phyloP scores from a whole-genome alignment of 192 early-diverging fungal genomes.

The Coemansia sp. region DNA sequence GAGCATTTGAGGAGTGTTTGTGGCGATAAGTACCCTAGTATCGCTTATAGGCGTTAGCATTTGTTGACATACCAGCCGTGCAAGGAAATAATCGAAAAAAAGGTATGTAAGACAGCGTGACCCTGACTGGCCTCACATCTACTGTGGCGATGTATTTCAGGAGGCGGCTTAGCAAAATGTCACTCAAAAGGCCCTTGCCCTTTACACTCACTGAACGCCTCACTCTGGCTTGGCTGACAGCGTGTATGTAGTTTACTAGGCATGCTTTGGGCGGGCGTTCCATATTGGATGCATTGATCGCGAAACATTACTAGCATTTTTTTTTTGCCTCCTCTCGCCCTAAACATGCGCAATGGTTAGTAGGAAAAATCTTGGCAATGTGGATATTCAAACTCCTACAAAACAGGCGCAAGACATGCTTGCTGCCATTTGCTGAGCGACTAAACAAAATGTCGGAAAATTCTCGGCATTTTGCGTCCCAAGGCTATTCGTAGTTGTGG shows the following conservation, averaged over 20 bases:
- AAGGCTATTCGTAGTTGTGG: neutral
- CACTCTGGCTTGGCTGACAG: neutral
- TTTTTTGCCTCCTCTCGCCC: too few relatives aligned
- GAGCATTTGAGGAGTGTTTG: too few relatives aligned
- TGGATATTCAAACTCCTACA: too few relatives aligned
- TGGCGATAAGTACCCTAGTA: neutral
- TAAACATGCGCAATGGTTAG: too few relatives aligned
- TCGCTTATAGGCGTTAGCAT: neutral
- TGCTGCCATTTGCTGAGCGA: too few relatives aligned
- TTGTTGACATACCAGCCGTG: neutral
- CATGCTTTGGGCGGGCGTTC: neutral
- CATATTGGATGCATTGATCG: neutral
- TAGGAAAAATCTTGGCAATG: too few relatives aligned
- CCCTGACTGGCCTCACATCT: neutral
- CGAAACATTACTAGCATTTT: neutral
- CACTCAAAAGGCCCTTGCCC: neutral
- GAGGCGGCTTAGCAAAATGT: neutral
- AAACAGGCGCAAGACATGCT: too few relatives aligned
- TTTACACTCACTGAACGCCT: neutral
- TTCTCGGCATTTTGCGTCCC: too few relatives aligned
- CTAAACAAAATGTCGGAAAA: too few relatives aligned
- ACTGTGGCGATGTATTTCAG: neutral
- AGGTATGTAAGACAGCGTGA: neutral
- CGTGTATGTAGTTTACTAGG: neutral
- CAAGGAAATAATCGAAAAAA: neutral